These are phyloP conservation scores for Neurospora tetraspora DNA, from an alignment of 495 filamentous ascomycete species.

Conservation along the genomic window DNA sequence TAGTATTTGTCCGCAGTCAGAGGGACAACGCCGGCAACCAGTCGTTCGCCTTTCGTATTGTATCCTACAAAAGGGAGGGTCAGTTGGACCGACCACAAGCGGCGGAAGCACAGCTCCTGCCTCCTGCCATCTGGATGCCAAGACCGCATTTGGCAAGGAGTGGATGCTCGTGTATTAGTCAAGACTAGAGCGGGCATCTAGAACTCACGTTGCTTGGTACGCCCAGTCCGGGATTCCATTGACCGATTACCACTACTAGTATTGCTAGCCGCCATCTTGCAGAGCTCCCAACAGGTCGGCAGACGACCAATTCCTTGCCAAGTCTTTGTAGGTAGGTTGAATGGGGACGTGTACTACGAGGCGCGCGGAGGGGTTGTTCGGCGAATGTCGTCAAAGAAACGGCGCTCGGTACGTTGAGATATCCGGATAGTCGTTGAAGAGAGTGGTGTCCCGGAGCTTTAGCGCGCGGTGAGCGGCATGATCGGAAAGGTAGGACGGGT, in stretches of 20 bases:
- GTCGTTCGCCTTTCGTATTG: conserved; percentile 79
- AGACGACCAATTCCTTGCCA: neutral
- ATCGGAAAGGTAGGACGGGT: neutral
- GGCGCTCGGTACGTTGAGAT: neutral
- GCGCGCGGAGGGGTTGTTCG: neutral
- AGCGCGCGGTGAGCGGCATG: neutral
- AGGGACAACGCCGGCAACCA: conserved; percentile 92
- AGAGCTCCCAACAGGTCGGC: conserved; percentile 2
- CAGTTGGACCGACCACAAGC: conserved; percentile 19
- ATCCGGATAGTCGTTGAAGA: neutral
- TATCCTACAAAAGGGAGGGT: conserved; percentile 57
- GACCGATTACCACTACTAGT: conserved; percentile 41
- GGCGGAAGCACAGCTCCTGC: conserved; percentile 1
- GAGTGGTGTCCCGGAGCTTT: neutral
- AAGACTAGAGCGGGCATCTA: conserved; percentile 2
- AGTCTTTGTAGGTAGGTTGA: neutral
- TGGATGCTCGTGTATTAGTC: conserved; percentile 13
- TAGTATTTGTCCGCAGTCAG: conserved; percentile 50
- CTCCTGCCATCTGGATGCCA: neutral
- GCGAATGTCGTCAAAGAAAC: neutral
- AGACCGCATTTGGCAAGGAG: neutral
- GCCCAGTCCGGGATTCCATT: conserved; percentile 69
- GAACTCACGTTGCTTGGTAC: conserved; percentile 73
- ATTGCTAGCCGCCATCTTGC: conserved; percentile 38
- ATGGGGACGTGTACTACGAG: neutral